phyloP scores from a whole-genome alignment of 2,329 filamentous ascomycete species.

The Phaeosphaeriaceae sp. region DNA sequence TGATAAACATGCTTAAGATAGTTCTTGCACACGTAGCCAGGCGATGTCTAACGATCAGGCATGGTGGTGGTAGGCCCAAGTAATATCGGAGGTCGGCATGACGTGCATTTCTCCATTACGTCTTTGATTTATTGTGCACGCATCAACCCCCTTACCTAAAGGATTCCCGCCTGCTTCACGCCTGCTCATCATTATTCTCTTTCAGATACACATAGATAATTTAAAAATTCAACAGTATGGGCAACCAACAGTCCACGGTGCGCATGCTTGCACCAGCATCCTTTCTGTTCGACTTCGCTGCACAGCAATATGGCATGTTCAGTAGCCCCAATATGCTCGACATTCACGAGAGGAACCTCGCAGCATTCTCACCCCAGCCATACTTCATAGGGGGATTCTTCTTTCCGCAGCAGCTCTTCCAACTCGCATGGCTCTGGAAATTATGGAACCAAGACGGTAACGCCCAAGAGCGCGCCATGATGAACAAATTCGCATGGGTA shows the following conservation, averaged over 20 bases:
- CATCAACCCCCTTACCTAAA: background rate
- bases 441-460: slow-evolving; percentile 59
- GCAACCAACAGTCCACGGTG: slow-evolving; percentile 61
- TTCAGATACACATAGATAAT: background rate
- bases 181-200: background rate
- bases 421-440: slow-evolving; percentile 64
- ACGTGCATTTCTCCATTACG: background rate
- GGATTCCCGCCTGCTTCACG: background rate
- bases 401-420: slow-evolving; percentile 66
- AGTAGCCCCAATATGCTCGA: slow-evolving; percentile 66
- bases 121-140: background rate
- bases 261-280: slow-evolving; percentile 62
- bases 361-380: slow-evolving; percentile 66
- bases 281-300: slow-evolving; percentile 64
- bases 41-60: too few relatives aligned
- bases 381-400: slow-evolving; percentile 68
- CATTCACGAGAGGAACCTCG: slow-evolving; percentile 64
- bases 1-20: too few relatives aligned
- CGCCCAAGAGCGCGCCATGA: slow-evolving; percentile 55
- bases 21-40: too few relatives aligned
- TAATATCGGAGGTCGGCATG: background rate
- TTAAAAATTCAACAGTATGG: slow-evolving; percentile 49
- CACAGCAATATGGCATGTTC: slow-evolving; percentile 67
- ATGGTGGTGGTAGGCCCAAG: too few relatives aligned
- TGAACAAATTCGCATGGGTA: slow-evolving; percentile 63